These are phyloP conservation scores for Turritis glabra DNA, from an alignment of 345 rosid species.

Conservation along the genomic window DNA sequence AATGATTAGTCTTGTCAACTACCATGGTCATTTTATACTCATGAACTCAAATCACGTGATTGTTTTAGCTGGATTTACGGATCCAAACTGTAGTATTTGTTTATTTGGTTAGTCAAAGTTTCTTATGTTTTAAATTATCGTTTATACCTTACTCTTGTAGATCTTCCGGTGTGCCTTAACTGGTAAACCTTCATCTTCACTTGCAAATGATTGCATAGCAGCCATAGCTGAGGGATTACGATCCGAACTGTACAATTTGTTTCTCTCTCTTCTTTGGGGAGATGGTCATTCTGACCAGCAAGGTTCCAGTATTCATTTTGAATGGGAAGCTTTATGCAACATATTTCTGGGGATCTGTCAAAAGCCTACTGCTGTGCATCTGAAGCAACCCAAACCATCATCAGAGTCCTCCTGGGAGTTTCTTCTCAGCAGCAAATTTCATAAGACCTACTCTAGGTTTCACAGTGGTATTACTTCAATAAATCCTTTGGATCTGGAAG, in stretches of 20 bases:
- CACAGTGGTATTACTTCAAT: slow-evolving; percentile 45
- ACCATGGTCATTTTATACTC: background rate
- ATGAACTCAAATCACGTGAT: slow-evolving; percentile 21
- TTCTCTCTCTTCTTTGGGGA: slow-evolving; percentile 89
- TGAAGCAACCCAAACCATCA: slow-evolving; percentile 38
- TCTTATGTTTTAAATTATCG: background rate
- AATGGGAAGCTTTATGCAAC: slow-evolving; percentile 73
- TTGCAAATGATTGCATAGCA: slow-evolving; percentile 83
- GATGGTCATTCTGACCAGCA: slow-evolving; percentile 51
- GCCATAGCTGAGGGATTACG: slow-evolving; percentile 87
- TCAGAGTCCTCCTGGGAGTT: slow-evolving; percentile 79
- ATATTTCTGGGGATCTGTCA: slow-evolving; percentile 63
- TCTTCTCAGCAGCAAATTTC: slow-evolving; percentile 80
- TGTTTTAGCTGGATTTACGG: slow-evolving; percentile 12
- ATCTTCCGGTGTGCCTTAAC: slow-evolving; percentile 79
- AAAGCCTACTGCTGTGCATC: slow-evolving; percentile 44
- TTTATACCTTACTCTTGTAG: slow-evolving; percentile 45
- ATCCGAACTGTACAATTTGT: slow-evolving; percentile 63
- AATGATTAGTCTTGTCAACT: slow-evolving; percentile 21
- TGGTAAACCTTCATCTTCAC: slow-evolving; percentile 71
- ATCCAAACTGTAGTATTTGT: slow-evolving; percentile 14
- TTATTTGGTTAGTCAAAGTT: slow-evolving; percentile 24
- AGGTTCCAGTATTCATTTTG: slow-evolving; percentile 55
- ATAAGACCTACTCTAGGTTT: slow-evolving; percentile 59
- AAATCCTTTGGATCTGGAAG: slow-evolving; percentile 36